Base-by-base conservation (phyloP, 2,329 filamentous ascomycete species). In the Colletotrichum phormii region DNA sequence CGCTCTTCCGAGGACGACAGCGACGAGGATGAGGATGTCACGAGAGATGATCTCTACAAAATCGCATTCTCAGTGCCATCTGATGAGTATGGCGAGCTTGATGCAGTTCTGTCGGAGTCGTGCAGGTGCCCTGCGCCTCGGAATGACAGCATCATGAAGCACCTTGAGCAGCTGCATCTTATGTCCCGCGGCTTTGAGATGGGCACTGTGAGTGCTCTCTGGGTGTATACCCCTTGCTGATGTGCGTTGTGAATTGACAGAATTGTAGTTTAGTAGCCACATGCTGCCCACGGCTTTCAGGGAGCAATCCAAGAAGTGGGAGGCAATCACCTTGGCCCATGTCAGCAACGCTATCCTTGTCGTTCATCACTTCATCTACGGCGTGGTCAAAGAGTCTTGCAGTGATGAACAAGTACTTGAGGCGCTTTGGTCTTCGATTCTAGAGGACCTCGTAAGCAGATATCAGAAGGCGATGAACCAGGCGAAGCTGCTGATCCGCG, bases 271-370 rank as follows among this genome's bases (percentile, higher is more conserved):
- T 49, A 78, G 80, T n/a, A 78, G 81, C 0, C 75, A 79, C 0
- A 75, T 90, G 29, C 77, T 91, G 0, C 78, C 83, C 0, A 81
- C 77, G 0, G 80, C 83, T 0, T 90, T 92, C 78, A 84, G 85
- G 29, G 84, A 86, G 42, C 89, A 92, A 69, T 86, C 89, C 0
- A 73, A 75, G 9, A 89, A 88, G 22, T 92, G 90, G 90, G 76
- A 81, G 0, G 53, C 68, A 0, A 76, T 92, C 1, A 83, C 86
- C 0, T 70, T 83, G 0, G 82, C 81, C 0, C 89, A 91, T 71
- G 81, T 90, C 12, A 85, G 85, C 71, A 85, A 88, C 29, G 80
- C 86, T 3, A 86, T 92, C 5, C 67, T 82, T 0, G 71, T 87
- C 0, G 85, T 91, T 0, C 89, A 92, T 55, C 69, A 80, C 2